These are phyloP conservation scores for Pyrenochaeta sp. DNA, from an alignment of 2,329 filamentous ascomycete genomes.

Conservation along the genomic window DNA sequence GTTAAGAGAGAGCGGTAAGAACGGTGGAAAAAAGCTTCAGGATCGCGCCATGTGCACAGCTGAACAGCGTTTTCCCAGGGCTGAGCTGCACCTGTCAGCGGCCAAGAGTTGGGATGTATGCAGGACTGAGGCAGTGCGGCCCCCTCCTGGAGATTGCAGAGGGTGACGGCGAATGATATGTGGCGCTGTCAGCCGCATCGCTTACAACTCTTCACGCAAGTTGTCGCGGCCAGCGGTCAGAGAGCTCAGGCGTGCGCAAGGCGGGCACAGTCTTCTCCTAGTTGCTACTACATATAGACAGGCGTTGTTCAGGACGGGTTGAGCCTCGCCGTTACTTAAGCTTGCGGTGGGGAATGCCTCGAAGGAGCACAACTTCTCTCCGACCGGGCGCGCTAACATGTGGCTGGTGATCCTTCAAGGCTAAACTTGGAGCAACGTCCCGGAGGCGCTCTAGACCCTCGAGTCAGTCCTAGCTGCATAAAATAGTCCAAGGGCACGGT, in stretches of 20 bases:
- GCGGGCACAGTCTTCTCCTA: not conserved
- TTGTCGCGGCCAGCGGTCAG: slow-evolving; percentile 1
- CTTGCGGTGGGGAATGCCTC: not conserved
- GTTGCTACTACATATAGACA: slow-evolving; percentile 5
- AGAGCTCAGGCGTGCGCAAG: not conserved
- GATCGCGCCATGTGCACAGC: slow-evolving; percentile 13
- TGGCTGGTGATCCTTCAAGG: not conserved
- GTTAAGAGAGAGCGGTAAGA: slow-evolving; percentile 2
- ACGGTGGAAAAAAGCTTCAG: slow-evolving; percentile 1
- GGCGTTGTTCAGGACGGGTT: not conserved
- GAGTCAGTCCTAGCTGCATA: not conserved
- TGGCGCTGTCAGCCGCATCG: slow-evolving; percentile 13
- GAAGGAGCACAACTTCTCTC: not conserved
- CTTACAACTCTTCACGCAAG: slow-evolving; percentile 7
- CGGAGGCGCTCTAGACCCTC: not conserved
- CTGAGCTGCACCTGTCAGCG: slow-evolving; percentile 27
- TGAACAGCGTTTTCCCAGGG: slow-evolving; percentile 16
- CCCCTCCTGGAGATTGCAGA: slow-evolving; percentile 11
- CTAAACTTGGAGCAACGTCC: not conserved
- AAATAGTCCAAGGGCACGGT: no score
- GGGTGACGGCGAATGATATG: slow-evolving; percentile 8
- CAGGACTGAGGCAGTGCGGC: slow-evolving; percentile 22
- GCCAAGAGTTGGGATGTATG: slow-evolving; percentile 13
- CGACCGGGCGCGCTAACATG: not conserved
- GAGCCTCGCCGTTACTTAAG: not conserved